Conservation (phyloP, 2,329 filamentous ascomycete species). For the Colletotrichum phormii region DNA sequence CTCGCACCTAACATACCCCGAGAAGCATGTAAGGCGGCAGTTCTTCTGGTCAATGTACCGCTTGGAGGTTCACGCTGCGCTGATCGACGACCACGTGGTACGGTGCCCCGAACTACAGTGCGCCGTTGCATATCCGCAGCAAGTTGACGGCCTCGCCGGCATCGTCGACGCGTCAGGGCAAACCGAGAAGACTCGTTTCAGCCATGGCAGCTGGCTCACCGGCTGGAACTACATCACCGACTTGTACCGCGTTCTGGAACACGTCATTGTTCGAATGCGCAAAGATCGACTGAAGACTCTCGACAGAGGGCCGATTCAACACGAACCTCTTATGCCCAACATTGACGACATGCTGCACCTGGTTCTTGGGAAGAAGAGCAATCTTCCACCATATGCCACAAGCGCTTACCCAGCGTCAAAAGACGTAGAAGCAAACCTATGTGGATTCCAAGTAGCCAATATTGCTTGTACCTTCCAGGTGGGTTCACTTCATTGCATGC, state of each 20-base stretch:
- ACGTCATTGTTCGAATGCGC: slow-evolving; percentile 49
- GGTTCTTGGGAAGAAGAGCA: slow-evolving; percentile 24
- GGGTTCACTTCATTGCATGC: not conserved
- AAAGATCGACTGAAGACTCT: slow-evolving; percentile 32
- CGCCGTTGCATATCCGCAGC: slow-evolving; percentile 33
- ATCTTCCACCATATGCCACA: slow-evolving; percentile 22
- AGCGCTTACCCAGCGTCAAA: slow-evolving; percentile 21
- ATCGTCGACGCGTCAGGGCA: slow-evolving; percentile 15
- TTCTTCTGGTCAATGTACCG: slow-evolving; percentile 68
- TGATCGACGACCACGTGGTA: slow-evolving; percentile 56
- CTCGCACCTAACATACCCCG: slow-evolving; percentile 53
- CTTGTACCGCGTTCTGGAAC: slow-evolving; percentile 66
- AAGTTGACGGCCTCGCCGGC: slow-evolving; percentile 20
- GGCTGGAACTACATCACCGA: slow-evolving; percentile 70
- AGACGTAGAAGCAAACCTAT: slow-evolving; percentile 43
- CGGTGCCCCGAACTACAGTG: slow-evolving; percentile 38
- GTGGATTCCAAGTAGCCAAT: slow-evolving; percentile 51
- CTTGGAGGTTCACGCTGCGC: slow-evolving; percentile 64
- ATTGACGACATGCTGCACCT: slow-evolving; percentile 28
- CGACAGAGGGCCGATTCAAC: slow-evolving; percentile 10
- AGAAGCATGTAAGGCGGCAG: slow-evolving; percentile 46
- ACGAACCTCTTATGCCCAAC: slow-evolving; percentile 29
- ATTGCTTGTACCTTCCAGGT: slow-evolving; percentile 48
- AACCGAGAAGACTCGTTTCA: slow-evolving; percentile 15
- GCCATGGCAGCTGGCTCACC: slow-evolving; percentile 55